Evolutionary conservation across 1,139 yeast genomes (phyloP), one percentile per base, ranked within the genome.

Genomic region (Taiozyma sp.): DNA sequence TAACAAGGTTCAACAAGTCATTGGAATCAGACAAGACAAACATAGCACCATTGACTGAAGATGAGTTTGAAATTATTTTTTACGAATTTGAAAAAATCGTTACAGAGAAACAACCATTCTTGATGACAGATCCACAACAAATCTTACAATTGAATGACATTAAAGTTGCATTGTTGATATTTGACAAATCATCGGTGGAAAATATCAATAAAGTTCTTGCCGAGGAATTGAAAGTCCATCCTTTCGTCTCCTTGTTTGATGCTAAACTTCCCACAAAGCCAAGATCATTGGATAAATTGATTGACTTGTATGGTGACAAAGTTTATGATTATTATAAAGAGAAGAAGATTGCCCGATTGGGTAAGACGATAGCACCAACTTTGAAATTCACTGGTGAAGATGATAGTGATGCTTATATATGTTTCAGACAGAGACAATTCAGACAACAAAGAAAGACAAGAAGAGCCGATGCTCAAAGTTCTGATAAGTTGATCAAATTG

Each of bases 401-500:
- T 62, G 99, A 93, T 63, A 81, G 80, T 54, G 98, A 93, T 68
- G 98, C 99, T 1, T 93, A 95, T 68, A 85, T 90, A 44, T 89
- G 97, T 71, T 93, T 95, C 73, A 81, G 99, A 64, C 83, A 97
- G 62, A 86, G 99, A 68, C 99, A 91, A 64, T 85, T 90, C 59
- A 82, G 99, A 57, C 97, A 88, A 66, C 95, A 95, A 42, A 85
- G 99, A 67, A 93, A 93, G 67, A 95, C 99, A 0, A 81, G 99
- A 67, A 80, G 98, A 58, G 89, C 97, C 0, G 99, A 95, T 69
- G 81, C 88, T 39, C 85, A 89, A 58, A 90, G 95, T 57, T 87
- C 93, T 9, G 97, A 91, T 66, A 81, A 93, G 58, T 74, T 93
- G 48, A 79, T 96, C 42, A 70, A 80, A 54, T 71, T 95, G 45